A percentile compares a stretch with the other conserved stretches of the same genome.
Evolutionary conservation across 2,329 filamentous ascomycete genomes (phyloP).

Genomic region (Trichoderma sp.): DNA sequence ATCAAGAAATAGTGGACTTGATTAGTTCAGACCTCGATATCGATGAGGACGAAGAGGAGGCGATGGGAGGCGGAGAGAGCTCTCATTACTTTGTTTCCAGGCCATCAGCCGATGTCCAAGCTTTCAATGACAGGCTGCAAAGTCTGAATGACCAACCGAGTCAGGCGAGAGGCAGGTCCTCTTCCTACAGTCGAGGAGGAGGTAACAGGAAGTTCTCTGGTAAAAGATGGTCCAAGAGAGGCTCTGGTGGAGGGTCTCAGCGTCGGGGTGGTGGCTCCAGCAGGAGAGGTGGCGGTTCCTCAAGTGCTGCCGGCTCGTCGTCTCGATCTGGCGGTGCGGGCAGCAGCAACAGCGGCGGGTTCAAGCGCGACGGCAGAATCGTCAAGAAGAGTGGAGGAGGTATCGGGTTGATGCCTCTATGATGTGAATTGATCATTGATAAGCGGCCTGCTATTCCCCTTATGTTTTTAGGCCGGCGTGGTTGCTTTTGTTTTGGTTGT

Average conservation of each 20-base stretch:
- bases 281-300: constrained; percentile 32
- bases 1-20: constrained; percentile 53
- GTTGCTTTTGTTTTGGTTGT: not conserved
- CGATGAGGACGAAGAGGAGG: constrained; percentile 40
- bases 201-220: constrained; percentile 31
- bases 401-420: constrained; percentile 42
- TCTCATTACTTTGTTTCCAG: constrained; percentile 48
- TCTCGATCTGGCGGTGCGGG: constrained; percentile 25
- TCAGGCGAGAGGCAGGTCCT: constrained; percentile 27
- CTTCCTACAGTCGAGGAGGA: constrained; percentile 28
- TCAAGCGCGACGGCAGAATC: constrained; percentile 32
- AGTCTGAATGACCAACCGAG: constrained; percentile 30
- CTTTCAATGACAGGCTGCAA: constrained; percentile 36
- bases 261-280: constrained; percentile 32
- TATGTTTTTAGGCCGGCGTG: not conserved
- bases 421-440: constrained; percentile 19
- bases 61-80: constrained; percentile 38
- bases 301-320: constrained; percentile 13
- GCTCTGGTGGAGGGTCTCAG: constrained; percentile 30
- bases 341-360: constrained; percentile 20
- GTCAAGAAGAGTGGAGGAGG: constrained; percentile 35
- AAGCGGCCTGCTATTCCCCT: not conserved
- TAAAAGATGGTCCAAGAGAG: constrained; percentile 33
- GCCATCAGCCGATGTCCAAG: constrained; percentile 33
- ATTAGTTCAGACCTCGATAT: constrained; percentile 47